phyloP scores from a whole-genome alignment of 164 flowering plant species.

The Aristolochia contorta region DNA sequence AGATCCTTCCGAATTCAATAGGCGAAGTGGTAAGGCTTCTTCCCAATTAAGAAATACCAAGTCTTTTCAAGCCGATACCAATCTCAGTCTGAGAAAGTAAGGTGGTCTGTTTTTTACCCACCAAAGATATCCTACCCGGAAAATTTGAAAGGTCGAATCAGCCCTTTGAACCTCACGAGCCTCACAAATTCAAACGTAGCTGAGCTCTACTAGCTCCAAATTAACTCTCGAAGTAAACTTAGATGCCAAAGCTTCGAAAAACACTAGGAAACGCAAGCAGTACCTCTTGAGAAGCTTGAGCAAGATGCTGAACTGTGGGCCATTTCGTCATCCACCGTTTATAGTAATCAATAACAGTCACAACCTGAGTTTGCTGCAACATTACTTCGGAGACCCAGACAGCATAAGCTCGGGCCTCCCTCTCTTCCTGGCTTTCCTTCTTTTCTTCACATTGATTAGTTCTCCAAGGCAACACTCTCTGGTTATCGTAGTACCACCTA shows the following conservation, averaged over 20 bases:
- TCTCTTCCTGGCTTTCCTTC: constrained; percentile 7
- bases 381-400: constrained; percentile 98
- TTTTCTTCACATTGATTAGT: constrained; percentile 4
- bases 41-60: not conserved
- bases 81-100: too few species aligned
- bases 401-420: constrained; percentile 45
- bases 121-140: not conserved
- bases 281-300: constrained; percentile 88
- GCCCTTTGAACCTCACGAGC: not conserved
- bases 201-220: not conserved
- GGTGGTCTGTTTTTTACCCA: not conserved
- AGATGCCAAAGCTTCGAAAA: not conserved
- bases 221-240: not conserved
- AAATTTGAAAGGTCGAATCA: not conserved
- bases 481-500: constrained; percentile 19
- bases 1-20: too few species aligned
- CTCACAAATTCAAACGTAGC: not conserved
- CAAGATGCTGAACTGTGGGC: constrained; percentile 76
- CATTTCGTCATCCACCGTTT: constrained; percentile 83
- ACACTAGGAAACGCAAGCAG: not conserved
- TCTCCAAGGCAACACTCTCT: constrained; percentile 69
- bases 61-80: not conserved
- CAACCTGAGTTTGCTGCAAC: constrained; percentile 81
- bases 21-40: too few species aligned
- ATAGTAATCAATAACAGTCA: constrained; percentile 46